phyloP scores from a whole-genome alignment of 2,329 filamentous ascomycete genomes.

The Penicillium sp. region DNA sequence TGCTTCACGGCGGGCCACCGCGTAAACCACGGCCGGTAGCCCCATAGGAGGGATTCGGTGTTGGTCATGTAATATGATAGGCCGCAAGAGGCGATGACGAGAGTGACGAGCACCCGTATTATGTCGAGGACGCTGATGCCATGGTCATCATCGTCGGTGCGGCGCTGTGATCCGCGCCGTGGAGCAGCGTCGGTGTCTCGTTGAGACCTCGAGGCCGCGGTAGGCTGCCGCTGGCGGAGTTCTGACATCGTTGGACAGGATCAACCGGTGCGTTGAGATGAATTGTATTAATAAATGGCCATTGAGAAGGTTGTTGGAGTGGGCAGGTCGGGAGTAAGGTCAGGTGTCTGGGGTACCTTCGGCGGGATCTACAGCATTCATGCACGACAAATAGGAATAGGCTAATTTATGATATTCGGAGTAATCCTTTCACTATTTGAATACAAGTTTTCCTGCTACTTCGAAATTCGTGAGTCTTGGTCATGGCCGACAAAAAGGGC shows the following conservation, averaged over 20 bases:
- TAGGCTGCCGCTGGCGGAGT: conserved; percentile 31
- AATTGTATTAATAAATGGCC: background rate
- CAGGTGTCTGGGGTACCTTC: background rate
- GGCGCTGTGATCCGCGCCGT: conserved; percentile 7
- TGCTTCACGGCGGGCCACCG: conserved; percentile 57
- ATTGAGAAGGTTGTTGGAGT: background rate
- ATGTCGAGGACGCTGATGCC: conserved; percentile 59
- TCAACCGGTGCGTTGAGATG: background rate
- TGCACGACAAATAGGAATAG: background rate
- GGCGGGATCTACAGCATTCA: conserved; percentile 1
- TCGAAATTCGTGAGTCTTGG: background rate
- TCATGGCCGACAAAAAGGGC: background rate
- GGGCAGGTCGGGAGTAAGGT: conserved; percentile 1
- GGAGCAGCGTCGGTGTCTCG: conserved; percentile 8
- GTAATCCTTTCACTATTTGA: background rate
- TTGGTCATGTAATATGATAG: conserved; percentile 74
- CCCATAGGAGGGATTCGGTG: conserved; percentile 70
- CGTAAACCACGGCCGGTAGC: conserved; percentile 62
- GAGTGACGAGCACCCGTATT: conserved; percentile 65
- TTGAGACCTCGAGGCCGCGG: conserved; percentile 11
- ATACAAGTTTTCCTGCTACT: background rate
- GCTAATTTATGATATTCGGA: background rate
- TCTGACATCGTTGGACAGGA: conserved; percentile 26
- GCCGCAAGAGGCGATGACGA: conserved; percentile 64
- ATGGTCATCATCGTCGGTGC: conserved; percentile 19